Evolutionary conservation across 164 flowering plant genomes (phyloP).

Genomic region (Brasenia schreberi): DNA sequence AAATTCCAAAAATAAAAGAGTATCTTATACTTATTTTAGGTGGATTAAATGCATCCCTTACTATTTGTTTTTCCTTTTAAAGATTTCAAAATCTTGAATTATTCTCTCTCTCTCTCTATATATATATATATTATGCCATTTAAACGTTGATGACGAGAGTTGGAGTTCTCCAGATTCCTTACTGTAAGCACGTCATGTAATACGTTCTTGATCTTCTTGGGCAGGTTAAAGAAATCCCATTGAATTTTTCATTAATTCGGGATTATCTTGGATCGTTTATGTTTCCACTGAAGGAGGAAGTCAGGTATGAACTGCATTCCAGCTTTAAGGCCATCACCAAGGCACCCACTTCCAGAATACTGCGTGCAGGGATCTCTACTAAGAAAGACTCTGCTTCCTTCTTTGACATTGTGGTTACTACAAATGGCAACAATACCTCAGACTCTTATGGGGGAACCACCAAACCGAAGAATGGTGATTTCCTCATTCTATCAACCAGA

Average conservation of each 20-base stretch:
- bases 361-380: neutral
- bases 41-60: too few species aligned
- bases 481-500: constrained; percentile 31
- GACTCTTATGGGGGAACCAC: constrained; percentile 20
- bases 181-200: neutral
- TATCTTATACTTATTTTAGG: too few species aligned
- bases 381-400: neutral
- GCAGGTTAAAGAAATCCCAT: neutral
- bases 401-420: constrained; percentile 18
- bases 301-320: constrained; percentile 32
- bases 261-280: constrained; percentile 29
- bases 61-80: too few species aligned
- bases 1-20: too few species aligned
- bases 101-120: too few species aligned
- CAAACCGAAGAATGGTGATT: constrained; percentile 44
- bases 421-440: constrained; percentile 35
- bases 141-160: neutral
- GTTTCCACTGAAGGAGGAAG: constrained; percentile 45
- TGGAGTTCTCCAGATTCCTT: neutral
- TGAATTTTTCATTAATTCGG: neutral
- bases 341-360: neutral
- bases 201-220: too few species aligned
- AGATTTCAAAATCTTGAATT: too few species aligned
- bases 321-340: constrained; percentile 24
- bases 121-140: too few species aligned